phyloP scores from a whole-genome alignment of 2,329 filamentous ascomycete species.

The Aspergillus felis region DNA sequence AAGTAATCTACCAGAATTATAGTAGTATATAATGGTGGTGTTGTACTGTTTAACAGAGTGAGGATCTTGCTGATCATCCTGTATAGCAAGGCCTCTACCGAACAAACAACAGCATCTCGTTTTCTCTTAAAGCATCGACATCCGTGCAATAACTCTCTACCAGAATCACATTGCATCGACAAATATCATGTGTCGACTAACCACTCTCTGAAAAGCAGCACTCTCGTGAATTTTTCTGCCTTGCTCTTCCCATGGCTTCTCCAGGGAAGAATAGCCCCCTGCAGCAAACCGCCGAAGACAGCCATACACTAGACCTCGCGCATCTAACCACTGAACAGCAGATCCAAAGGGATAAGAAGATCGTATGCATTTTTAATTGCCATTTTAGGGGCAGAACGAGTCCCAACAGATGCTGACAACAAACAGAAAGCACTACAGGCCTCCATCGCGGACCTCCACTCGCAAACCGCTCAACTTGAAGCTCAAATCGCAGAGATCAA shows the following conservation, averaged over 20 bases:
- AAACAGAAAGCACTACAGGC: slow-evolving; percentile 19
- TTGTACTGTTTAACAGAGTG: neutral
- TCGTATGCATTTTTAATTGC: slow-evolving; percentile 14
- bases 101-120: neutral
- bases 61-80: neutral
- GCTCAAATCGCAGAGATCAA: slow-evolving; percentile 31
- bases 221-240: neutral
- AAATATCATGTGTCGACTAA: neutral
- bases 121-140: neutral
- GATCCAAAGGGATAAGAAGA: slow-evolving; percentile 20
- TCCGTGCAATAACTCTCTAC: no score
- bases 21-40: neutral
- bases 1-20: neutral
- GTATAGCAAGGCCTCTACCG: neutral
- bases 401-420: slow-evolving; percentile 13
- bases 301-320: neutral
- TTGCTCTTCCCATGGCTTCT: neutral
- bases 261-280: slow-evolving; percentile 1
- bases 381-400: neutral
- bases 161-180: neutral
- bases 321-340: slow-evolving; percentile 11
- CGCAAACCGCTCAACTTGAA: slow-evolving; percentile 41
- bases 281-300: neutral
- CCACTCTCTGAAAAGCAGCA: neutral
- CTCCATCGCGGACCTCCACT: slow-evolving; percentile 40